Conservation (phyloP, 495 filamentous ascomycete genomes). For the Bombardia bombarda region DNA sequence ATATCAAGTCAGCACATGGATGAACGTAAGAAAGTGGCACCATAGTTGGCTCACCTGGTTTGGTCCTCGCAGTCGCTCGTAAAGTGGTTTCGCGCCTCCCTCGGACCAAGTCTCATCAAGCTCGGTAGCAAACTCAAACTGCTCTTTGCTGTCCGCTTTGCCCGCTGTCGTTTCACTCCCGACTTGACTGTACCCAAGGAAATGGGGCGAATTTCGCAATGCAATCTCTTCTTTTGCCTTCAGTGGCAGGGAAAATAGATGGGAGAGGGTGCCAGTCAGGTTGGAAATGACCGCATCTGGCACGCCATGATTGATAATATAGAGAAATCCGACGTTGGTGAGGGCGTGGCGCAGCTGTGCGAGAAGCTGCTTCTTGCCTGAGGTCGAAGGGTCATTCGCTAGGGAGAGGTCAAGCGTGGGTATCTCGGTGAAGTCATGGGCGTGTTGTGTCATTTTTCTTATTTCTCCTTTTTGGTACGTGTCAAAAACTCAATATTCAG, state of each 20-base stretch:
- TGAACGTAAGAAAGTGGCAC: not conserved
- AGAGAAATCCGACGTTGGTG: conserved; percentile 44
- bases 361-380: too few species aligned
- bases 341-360: conserved; percentile 36
- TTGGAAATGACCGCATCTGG: conserved; percentile 23
- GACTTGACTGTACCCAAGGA: conserved; percentile 44
- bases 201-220: conserved; percentile 44
- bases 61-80: conserved; percentile 44
- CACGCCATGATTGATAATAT: conserved; percentile 43
- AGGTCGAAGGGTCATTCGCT: too few species aligned
- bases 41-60: conserved; percentile 28
- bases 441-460: too few species aligned
- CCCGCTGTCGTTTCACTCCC: conserved; percentile 45
- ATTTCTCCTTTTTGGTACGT: too few species aligned
- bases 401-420: too few species aligned
- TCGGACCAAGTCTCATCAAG: conserved; percentile 26
- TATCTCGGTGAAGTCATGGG: too few species aligned
- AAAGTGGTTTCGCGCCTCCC: conserved; percentile 20
- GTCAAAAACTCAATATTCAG: too few species aligned
- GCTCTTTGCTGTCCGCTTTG: conserved; percentile 40
- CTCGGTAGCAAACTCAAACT: conserved; percentile 50
- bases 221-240: conserved; percentile 32
- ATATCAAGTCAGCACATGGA: not conserved
- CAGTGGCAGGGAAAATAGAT: conserved; percentile 33
- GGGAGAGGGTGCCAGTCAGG: conserved; percentile 32